phyloP scores from a whole-genome alignment of 2,329 filamentous ascomycete genomes.

The Whalleya microplaca region DNA sequence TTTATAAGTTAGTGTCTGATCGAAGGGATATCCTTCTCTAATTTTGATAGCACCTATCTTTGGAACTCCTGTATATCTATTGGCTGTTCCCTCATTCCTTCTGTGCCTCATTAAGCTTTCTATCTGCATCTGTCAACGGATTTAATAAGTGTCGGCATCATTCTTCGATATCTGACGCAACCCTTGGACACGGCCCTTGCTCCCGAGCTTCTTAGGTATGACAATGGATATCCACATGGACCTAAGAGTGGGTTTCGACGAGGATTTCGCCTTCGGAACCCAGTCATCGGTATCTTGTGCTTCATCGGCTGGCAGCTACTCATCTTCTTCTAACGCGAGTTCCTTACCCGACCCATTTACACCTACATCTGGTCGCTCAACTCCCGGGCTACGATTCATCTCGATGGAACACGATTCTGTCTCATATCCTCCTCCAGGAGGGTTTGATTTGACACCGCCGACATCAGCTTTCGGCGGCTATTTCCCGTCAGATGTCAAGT shows the following conservation, averaged over 20 bases:
- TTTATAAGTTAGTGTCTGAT: constrained; percentile 18
- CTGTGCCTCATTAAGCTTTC: constrained; percentile 15
- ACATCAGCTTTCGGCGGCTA: constrained; percentile 36
- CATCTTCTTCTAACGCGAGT: constrained; percentile 35
- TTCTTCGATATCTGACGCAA: constrained; percentile 14
- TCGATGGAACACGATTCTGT: constrained; percentile 33
- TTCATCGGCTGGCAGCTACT: constrained; percentile 37
- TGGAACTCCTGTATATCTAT: constrained; percentile 33
- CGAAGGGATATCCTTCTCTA: constrained; percentile 29
- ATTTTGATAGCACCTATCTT: constrained; percentile 24
- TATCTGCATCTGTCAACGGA: constrained; percentile 18
- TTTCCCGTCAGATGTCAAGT: constrained; percentile 32
- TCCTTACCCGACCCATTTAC: constrained; percentile 35
- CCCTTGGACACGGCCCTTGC: constrained; percentile 18
- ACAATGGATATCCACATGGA: constrained; percentile 43
- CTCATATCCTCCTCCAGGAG: constrained; percentile 28
- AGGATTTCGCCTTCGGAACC: constrained; percentile 30
- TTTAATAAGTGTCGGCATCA: constrained; percentile 12
- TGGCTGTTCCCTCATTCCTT: constrained; percentile 36
- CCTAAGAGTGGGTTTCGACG: constrained; percentile 28
- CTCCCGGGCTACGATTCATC: constrained; percentile 30
- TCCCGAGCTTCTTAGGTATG: constrained; percentile 17
- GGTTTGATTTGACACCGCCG: constrained; percentile 39
- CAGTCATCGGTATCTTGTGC: constrained; percentile 24
- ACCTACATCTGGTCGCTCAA: constrained; percentile 40